Conservation (phyloP, 441 rosid genomes). For the Francoa sonchifolia region DNA sequence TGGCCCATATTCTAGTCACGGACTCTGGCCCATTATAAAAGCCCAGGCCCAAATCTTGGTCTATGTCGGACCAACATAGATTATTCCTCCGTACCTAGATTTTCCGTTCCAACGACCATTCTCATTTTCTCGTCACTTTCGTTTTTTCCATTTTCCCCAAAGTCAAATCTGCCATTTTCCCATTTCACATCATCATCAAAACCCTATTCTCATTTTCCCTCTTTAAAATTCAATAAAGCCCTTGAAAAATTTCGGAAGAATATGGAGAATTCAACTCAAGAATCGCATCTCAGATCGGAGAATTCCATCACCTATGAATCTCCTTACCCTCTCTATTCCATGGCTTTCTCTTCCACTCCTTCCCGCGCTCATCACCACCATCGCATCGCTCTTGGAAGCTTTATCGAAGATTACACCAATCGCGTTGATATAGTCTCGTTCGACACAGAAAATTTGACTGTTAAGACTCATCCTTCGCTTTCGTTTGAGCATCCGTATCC, state of each 20-base stretch:
- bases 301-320: conserved; percentile 68
- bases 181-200: too few species aligned
- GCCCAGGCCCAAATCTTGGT: too few species aligned
- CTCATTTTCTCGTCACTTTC: too few species aligned
- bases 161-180: too few species aligned
- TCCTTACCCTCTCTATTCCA: conserved; percentile 67
- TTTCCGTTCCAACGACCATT: too few species aligned
- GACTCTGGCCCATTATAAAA: too few species aligned
- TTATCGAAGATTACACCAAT: conserved; percentile 70
- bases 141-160: too few species aligned
- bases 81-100: too few species aligned
- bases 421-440: conserved; percentile 74
- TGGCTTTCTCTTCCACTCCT: conserved; percentile 54
- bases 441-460: conserved; percentile 49
- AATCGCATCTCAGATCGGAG: conserved; percentile 57
- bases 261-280: conserved; percentile 75
- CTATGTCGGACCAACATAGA: too few species aligned
- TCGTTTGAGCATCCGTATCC: conserved; percentile 83
- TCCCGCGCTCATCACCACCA: conserved; percentile 20
- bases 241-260: not conserved
- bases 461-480: conserved; percentile 41
- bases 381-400: conserved; percentile 78
- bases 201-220: too few species aligned
- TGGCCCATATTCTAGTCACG: too few species aligned
- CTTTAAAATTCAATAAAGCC: not conserved